A percentile compares a stretch with the other conserved stretches of the same genome.
These are phyloP conservation scores for Lignosus rhinocerotis DNA, from an alignment of 1,284 basidiomycete genomes.

Conservation along the genomic window DNA sequence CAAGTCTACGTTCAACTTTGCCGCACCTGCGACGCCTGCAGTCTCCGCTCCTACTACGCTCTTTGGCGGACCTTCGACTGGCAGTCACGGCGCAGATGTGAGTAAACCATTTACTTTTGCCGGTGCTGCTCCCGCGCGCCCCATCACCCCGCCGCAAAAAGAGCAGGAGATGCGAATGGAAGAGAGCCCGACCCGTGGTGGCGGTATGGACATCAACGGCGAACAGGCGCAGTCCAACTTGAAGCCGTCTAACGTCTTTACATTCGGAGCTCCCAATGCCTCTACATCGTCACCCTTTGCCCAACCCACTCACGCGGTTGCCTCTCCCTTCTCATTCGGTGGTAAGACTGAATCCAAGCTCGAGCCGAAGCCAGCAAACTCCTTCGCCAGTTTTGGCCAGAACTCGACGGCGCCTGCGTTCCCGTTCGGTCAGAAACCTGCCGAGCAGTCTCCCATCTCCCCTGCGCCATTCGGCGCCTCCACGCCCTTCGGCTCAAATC, in stretches of 20 bases:
- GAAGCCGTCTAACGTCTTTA: conserved; percentile 22
- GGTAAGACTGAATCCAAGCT: conserved; percentile 22
- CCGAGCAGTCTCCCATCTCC: conserved; percentile 24
- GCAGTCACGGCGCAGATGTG: conserved; percentile 23
- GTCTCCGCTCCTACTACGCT: conserved; percentile 14
- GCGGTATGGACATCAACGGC: conserved; percentile 31
- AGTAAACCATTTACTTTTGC: conserved; percentile 32
- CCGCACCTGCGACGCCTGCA: conserved; percentile 15
- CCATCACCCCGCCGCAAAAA: conserved; percentile 32
- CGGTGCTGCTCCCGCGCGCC: conserved; percentile 14
- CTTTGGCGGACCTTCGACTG: conserved; percentile 20
- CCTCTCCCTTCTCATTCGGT: conserved; percentile 27
- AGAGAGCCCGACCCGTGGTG: conserved; percentile 36
- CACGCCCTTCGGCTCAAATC: conserved; percentile 25
- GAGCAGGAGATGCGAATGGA: conserved; percentile 38
- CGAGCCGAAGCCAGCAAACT: conserved; percentile 23
- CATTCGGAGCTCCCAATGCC: conserved; percentile 20
- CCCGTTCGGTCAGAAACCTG: conserved; percentile 29
- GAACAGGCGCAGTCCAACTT: conserved; percentile 6
- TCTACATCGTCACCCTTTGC: conserved; percentile 26
- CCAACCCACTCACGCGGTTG: conserved; percentile 21
- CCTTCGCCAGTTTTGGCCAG: conserved; percentile 25
- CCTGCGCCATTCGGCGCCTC: conserved; percentile 24
- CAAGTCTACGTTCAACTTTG: conserved; percentile 27
- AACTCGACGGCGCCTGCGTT: conserved; percentile 19